phyloP scores from a whole-genome alignment of 2,329 filamentous ascomycete species.

The Fusarium abutilonis region DNA sequence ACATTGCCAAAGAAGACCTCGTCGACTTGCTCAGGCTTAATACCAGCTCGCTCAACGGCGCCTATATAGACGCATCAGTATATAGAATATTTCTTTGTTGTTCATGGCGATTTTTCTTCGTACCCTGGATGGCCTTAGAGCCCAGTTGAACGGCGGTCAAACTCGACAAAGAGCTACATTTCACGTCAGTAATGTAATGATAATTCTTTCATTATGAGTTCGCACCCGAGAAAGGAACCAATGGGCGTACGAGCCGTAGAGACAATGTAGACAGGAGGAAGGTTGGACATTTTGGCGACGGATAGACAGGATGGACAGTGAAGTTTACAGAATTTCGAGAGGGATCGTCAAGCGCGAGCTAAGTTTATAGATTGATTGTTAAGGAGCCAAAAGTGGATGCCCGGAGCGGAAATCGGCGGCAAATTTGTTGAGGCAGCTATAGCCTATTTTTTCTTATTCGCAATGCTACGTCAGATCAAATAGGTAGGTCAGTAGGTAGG shows the following conservation, averaged over 20 bases:
- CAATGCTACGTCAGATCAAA: background rate
- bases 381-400: slow-evolving; percentile 11
- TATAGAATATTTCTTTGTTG: background rate
- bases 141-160: slow-evolving; percentile 88
- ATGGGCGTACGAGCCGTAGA: slow-evolving; percentile 90
- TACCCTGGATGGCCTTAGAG: slow-evolving; percentile 91
- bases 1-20: slow-evolving; percentile 99
- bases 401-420: slow-evolving; percentile 31
- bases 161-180: slow-evolving; percentile 82
- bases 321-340: slow-evolving; percentile 14
- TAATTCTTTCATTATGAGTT: background rate
- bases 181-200: slow-evolving; percentile 34
- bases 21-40: slow-evolving; percentile 90
- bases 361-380: slow-evolving; percentile 28
- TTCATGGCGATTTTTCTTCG: slow-evolving; percentile 31
- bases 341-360: slow-evolving; percentile 22
- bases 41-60: slow-evolving; percentile 85
- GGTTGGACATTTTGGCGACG: slow-evolving; percentile 72
- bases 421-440: slow-evolving; percentile 38
- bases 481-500: background rate
- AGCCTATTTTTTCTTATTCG: slow-evolving; percentile 9
- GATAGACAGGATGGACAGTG: slow-evolving; percentile 17
- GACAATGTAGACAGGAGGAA: slow-evolving; percentile 94
- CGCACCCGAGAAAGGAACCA: slow-evolving; percentile 91
- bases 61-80: slow-evolving; percentile 53